Evolutionary conservation across 192 early-diverging fungal species (phyloP).

Genomic region (Mortierella hygrophila): DNA sequence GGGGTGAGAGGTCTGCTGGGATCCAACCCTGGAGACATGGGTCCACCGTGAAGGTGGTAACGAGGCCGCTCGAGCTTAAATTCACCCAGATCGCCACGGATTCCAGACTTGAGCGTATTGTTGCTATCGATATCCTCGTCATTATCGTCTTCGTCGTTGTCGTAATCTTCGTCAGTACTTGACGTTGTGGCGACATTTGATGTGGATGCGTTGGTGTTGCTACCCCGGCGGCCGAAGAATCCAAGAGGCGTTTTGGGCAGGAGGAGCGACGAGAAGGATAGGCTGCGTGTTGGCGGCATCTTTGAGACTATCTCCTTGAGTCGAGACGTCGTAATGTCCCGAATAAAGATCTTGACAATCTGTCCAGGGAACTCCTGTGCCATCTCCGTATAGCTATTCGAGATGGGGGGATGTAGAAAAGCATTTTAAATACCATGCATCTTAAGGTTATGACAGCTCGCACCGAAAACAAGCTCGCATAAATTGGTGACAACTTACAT

Average conservation of each 20-base stretch:
- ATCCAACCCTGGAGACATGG: not conserved
- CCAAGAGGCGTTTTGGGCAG: conserved; percentile 19
- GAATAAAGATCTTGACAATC: conserved; percentile 89
- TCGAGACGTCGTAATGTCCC: conserved; percentile 69
- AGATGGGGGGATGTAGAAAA: not conserved
- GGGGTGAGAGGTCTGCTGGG: conserved; percentile 14
- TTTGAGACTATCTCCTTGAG: conserved; percentile 24
- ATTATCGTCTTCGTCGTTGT: not conserved
- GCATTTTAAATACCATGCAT: no score
- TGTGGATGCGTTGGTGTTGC: conserved; percentile 2
- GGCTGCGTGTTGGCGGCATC: conserved; percentile 10
- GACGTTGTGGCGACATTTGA: not conserved
- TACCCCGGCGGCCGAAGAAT: conserved; percentile 22
- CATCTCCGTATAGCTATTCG: conserved; percentile 71
- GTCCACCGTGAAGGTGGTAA: not conserved
- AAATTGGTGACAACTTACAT: conserved; percentile 62
- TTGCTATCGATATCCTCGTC: not conserved
- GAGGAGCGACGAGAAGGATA: conserved; percentile 25
- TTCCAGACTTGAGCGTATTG: not conserved
- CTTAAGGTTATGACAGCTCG: not conserved
- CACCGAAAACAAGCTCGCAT: not conserved
- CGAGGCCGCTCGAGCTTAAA: not conserved
- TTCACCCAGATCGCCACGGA: not conserved
- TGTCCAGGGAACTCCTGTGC: conserved; percentile 71
- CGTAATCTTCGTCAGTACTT: not conserved